Percentiles rank a stretch among this genome's conserved stretches.
These are phyloP conservation scores for Schoenoplectus tabernaemontani DNA, from an alignment of 202 grass and related monocot genomes.

Conservation along the genomic window DNA sequence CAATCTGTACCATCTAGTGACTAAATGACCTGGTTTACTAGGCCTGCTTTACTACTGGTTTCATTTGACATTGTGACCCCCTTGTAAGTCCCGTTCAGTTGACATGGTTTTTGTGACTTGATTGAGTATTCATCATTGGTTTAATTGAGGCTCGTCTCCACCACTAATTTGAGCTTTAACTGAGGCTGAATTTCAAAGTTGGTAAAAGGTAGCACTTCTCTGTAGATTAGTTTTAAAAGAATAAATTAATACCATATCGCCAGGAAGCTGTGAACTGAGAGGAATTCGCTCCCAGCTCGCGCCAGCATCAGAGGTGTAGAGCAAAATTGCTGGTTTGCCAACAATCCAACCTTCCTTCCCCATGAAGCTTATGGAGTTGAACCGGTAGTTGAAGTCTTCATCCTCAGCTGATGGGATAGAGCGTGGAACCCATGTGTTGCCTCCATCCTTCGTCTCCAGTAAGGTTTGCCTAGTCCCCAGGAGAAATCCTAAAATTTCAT, in stretches of 20 bases:
- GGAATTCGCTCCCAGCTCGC: conserved; percentile 98
- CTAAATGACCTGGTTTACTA: neutral
- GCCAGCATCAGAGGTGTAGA: conserved; percentile 75
- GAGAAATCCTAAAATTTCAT: conserved; percentile 69
- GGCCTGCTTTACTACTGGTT: too few species aligned
- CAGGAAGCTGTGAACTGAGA: conserved; percentile 79
- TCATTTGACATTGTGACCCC: neutral
- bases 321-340: conserved; percentile 83
- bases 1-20: neutral
- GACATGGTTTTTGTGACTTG: neutral
- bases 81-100: neutral
- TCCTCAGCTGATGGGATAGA: conserved; percentile 91
- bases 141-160: neutral
- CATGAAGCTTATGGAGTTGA: conserved; percentile 90
- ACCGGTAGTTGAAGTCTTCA: conserved; percentile 98
- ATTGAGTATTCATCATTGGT: neutral
- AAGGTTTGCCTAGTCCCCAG: conserved; percentile 84
- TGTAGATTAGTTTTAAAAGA: neutral
- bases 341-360: conserved; percentile 97
- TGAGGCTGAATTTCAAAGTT: neutral
- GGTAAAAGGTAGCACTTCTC: neutral
- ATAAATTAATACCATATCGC: conserved; percentile 56
- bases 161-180: neutral
- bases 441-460: conserved; percentile 86
- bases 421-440: conserved; percentile 63